Evolutionary conservation across 148 eudicot genomes (phyloP), one percentile per base, ranked within the genome.

Genomic region (Diospyros lotus): DNA sequence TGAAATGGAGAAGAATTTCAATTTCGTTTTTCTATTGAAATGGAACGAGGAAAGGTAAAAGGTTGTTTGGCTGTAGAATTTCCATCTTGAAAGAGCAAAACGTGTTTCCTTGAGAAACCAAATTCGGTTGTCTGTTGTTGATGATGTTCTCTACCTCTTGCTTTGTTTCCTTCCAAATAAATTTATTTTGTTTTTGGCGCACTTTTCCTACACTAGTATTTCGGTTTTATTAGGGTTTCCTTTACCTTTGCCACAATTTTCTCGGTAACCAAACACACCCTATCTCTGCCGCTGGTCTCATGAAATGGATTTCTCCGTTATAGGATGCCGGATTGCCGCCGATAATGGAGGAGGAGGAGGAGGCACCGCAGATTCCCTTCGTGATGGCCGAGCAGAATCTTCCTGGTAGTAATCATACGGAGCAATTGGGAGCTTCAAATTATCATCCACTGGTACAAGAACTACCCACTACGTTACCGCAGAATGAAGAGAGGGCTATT

Each of bases 301-400:
- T 63, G 1, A n/a, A 74, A 28, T 60, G 45, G 13, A 28, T 46
- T 62, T n/a, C n/a, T 51, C 17, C 6, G 2, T 65, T 0, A 61
- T 82, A 92, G 98, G 95, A 90, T 83, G 90, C 78, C 10, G 96
- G 88, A 10, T 75, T 94, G 81, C 82, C 94, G 0, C 91, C 93
- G 5, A 86, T 94, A 61, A 80, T 87, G 44, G 96, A 89, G 62
- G 90, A 85, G 58, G 92, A 87, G 39, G 93, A 83, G 10, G 87
- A 83, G 56, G 64, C 67, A 54, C 66, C 84, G 1, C 7, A 64
- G 63, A 85, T 10, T 50, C 71, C 53, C 39, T 78, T 62, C 15
- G 84, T 76, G 40, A 41, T 40, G 2, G 39, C 67, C 1, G 28
- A 1, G 8, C 70, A 76, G 1, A 77, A 78, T 62, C 50, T 42